Base-by-base conservation (phyloP, 2,329 filamentous ascomycete species). In the Coniochaeta pulveracea region DNA sequence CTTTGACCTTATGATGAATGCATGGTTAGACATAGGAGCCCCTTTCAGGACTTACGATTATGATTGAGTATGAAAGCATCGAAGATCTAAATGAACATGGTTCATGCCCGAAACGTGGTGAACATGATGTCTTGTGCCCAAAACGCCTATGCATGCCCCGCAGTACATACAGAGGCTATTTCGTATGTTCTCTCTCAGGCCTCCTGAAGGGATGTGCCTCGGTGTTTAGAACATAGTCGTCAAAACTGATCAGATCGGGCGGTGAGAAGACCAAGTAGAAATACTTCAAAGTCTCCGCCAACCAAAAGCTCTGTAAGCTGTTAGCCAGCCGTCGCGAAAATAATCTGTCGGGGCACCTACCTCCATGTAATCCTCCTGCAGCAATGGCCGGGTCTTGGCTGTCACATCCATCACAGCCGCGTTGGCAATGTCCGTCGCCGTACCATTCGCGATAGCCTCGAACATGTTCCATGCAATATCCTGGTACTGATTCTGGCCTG, bases 231-330 rank as follows among this genome's bases (percentile, higher is more conserved):
- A 84, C 76, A 59, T 69, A 84, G 10, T 82, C 68, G 49, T 85
- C 79, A 43, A 85, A 54, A 51, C 66, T 78, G 24, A 82, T 58
- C 18, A 73, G 47, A 15, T 64, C 59, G 3, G 73, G 68, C 36
- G 80, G 70, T 33, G 71, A 73, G 43, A 83, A 85, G 18, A 81
- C 66, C 35, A 85, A 53, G 43, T 79, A 85, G 38, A 84, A 83
- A 46, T 85, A 84, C 54, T 85, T 85, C 40, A 83, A 52, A 24
- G 79, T 85, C 58, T 85, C 80, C 6, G 74, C 75, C 45, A 80
- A 60, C 76, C 80, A 85, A 48, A 83, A 84, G 34, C 61, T 65
- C 60, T 61, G 28, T 22, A 18, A 5, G 10, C 14, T 11, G 23
- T 10, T 24, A n/a, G 30, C 25, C 14, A 33, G 30, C 21, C 2